phyloP scores from a whole-genome alignment of 257 asterid species.

The Capsicum chinense region DNA sequence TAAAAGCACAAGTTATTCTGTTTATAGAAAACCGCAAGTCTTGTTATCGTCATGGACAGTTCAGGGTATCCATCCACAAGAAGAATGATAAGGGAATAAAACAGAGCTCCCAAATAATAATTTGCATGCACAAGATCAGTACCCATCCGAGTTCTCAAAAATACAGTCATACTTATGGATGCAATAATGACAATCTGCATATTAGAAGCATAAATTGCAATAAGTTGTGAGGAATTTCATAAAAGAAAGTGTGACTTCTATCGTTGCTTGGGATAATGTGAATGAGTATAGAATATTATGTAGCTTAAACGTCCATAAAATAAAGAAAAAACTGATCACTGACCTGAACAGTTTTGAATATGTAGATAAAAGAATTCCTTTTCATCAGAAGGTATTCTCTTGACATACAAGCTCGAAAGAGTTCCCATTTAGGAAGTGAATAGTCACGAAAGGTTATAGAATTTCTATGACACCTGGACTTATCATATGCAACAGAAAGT shows the following conservation, averaged over 20 bases:
- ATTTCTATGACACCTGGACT: slow-evolving; percentile 49
- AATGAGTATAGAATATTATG: not conserved
- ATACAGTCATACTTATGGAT: slow-evolving; percentile 54
- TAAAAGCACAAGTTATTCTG: slow-evolving; percentile 54
- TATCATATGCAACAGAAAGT: slow-evolving; percentile 45
- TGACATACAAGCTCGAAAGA: slow-evolving; percentile 55
- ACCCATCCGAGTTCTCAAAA: slow-evolving; percentile 57
- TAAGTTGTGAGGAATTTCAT: not conserved
- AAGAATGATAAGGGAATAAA: slow-evolving; percentile 48
- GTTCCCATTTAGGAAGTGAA: slow-evolving; percentile 55
- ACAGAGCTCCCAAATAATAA: slow-evolving; percentile 58
- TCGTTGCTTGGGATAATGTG: not conserved
- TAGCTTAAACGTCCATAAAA: not conserved
- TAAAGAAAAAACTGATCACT: slow-evolving; percentile 3
- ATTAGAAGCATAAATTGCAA: slow-evolving; percentile 18
- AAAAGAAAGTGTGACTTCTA: not conserved
- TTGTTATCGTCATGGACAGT: slow-evolving; percentile 51
- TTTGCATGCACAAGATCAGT: slow-evolving; percentile 52
- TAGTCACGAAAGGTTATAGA: slow-evolving; percentile 46
- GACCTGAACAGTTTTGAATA: slow-evolving; percentile 60
- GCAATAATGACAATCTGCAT: slow-evolving; percentile 57
- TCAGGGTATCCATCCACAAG: slow-evolving; percentile 62
- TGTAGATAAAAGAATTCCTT: slow-evolving; percentile 54
- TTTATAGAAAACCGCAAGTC: slow-evolving; percentile 58
- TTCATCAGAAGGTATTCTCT: slow-evolving; percentile 59